Conservation (phyloP, 2,329 filamentous ascomycete genomes). For the Fusarium praegraminearum region DNA sequence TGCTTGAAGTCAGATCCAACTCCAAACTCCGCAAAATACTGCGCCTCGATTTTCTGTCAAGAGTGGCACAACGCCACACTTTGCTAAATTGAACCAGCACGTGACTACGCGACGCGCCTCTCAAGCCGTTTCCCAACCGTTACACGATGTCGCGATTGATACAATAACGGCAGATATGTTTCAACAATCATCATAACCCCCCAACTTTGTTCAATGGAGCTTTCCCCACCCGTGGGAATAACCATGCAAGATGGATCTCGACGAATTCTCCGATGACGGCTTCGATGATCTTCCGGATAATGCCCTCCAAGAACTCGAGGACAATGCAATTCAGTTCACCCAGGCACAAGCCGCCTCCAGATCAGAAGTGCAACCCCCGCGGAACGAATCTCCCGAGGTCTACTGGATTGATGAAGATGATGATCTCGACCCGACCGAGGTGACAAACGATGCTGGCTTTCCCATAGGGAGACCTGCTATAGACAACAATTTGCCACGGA, state of each 20-base stretch:
- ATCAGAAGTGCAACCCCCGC: conserved; percentile 39
- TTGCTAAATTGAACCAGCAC: conserved; percentile 23
- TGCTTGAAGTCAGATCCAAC: conserved; percentile 30
- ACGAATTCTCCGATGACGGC: conserved; percentile 73
- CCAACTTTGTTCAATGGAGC: conserved; percentile 42
- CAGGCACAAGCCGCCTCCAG: conserved; percentile 54
- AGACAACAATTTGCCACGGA: conserved; percentile 54
- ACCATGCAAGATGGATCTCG: conserved; percentile 56
- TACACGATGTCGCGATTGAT: conserved; percentile 21
- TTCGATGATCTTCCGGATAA: conserved; percentile 71
- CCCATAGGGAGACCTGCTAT: conserved; percentile 53
- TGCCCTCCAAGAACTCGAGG: conserved; percentile 71
- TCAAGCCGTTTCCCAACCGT: conserved; percentile 5
- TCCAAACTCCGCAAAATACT: conserved; percentile 23
- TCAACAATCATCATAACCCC: conserved; percentile 7
- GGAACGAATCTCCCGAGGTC: conserved; percentile 52
- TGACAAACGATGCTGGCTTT: conserved; percentile 62
- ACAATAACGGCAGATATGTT: conserved; percentile 1
- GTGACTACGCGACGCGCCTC: conserved; percentile 50
- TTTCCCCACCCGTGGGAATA: conserved; percentile 1
- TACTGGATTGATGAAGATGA: conserved; percentile 65
- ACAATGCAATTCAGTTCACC: conserved; percentile 71
- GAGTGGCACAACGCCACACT: neutral
- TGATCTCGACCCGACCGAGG: conserved; percentile 69
- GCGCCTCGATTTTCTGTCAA: conserved; percentile 9